Evolutionary conservation across 192 early-diverging fungal genomes (phyloP).

Genomic region (Linnemannia zychae): DNA sequence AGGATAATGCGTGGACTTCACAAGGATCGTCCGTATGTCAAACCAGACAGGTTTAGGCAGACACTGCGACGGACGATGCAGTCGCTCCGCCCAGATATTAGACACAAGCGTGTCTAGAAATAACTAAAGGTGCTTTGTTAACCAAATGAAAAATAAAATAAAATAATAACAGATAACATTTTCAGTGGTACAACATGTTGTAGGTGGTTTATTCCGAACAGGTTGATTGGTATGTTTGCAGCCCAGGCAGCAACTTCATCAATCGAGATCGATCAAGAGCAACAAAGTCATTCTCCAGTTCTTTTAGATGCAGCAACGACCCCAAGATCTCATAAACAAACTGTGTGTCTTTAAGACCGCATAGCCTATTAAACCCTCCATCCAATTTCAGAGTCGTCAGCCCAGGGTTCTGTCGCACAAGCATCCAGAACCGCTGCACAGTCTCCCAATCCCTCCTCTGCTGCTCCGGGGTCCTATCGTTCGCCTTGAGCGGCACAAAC

Average conservation of each 20-base stretch:
- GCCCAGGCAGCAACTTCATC: background rate
- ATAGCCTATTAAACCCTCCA: background rate
- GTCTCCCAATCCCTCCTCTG: background rate
- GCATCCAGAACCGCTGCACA: background rate
- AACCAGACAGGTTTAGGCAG: background rate
- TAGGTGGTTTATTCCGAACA: background rate
- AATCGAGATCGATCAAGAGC: background rate
- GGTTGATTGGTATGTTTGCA: background rate
- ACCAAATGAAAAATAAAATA: no score
- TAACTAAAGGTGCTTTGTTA: no score
- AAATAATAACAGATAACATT: no score
- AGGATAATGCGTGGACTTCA: background rate
- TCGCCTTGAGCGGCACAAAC: background rate
- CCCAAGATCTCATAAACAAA: slow-evolving; percentile 1
- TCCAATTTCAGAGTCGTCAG: background rate
- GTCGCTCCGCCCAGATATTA: background rate
- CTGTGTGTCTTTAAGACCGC: background rate
- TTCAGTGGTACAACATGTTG: no score
- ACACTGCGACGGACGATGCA: background rate
- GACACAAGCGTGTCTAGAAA: background rate
- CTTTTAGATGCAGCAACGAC: background rate
- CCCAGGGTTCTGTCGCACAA: background rate
- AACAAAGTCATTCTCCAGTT: background rate
- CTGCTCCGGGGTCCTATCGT: background rate
- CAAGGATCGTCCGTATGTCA: background rate